These are phyloP conservation scores for Barnettozyma sucrosica DNA, from an alignment of 805 yeast species.

Conservation along the genomic window DNA sequence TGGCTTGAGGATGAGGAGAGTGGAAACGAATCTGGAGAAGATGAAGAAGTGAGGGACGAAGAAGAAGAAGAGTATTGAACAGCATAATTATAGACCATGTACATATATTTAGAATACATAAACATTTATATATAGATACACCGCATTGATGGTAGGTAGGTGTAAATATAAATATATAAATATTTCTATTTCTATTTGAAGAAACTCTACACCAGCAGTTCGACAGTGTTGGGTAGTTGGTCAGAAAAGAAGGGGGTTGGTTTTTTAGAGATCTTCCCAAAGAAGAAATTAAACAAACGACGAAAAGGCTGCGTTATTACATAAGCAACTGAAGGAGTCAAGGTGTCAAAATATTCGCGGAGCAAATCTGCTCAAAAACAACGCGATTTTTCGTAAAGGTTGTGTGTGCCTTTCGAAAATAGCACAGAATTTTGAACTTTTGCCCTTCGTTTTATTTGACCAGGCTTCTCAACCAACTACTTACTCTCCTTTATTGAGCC, in stretches of 20 bases:
- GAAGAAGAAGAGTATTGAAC: no score
- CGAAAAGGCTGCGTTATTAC: no score
- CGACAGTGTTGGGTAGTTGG: no score
- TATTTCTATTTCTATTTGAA: no score
- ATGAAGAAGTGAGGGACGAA: no score
- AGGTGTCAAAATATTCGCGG: neutral
- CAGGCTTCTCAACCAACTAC: neutral
- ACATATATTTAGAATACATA: no score
- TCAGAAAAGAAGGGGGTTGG: no score
- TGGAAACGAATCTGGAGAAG: conserved; percentile 6
- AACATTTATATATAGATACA: no score
- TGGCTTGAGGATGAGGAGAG: neutral
- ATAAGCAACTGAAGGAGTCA: neutral
- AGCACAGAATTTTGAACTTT: neutral
- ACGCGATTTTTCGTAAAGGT: neutral
- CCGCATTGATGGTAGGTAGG: no score
- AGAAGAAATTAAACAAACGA: neutral
- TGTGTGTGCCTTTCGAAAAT: conserved; percentile 1
- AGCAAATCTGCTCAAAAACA: neutral
- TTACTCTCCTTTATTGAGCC: neutral
- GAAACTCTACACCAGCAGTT: no score
- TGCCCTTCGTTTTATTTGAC: neutral
- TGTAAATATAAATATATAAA: no score
- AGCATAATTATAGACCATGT: no score
- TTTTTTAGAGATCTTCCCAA: neutral